phyloP scores from a whole-genome alignment of 805 yeast genomes.

The Candida pseudoglaebosa region DNA sequence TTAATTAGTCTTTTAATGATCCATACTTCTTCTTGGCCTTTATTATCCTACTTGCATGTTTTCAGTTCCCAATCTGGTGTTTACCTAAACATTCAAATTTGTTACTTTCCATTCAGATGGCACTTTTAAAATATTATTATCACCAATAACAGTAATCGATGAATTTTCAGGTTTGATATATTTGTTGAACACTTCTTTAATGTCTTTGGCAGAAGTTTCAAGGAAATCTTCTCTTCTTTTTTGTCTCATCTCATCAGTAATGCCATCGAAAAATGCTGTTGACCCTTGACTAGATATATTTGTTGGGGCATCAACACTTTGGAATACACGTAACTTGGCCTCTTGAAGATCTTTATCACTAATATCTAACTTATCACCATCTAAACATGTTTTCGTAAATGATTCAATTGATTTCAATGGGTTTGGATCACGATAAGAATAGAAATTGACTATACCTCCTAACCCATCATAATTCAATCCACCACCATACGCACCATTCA shows the following conservation, averaged over 20 bases:
- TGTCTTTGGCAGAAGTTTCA: slow-evolving; percentile 59
- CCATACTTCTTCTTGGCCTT: too few relatives aligned
- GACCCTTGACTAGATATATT: slow-evolving; percentile 78
- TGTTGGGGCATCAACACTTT: slow-evolving; percentile 84
- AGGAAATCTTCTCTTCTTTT: slow-evolving; percentile 70
- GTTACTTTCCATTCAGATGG: slow-evolving; percentile 16
- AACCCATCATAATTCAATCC: slow-evolving; percentile 82
- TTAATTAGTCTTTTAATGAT: too few relatives aligned
- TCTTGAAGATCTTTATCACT: slow-evolving; percentile 68
- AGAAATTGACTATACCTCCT: slow-evolving; percentile 76
- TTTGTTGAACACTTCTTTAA: slow-evolving; percentile 61
- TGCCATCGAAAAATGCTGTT: slow-evolving; percentile 58
- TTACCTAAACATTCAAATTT: slow-evolving; percentile 4
- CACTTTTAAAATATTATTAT: slow-evolving; percentile 23
- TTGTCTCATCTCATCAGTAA: slow-evolving; percentile 78
- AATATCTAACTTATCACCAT: slow-evolving; percentile 44
- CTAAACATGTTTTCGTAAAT: slow-evolving; percentile 49
- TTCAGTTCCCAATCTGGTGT: not conserved
- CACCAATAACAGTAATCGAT: slow-evolving; percentile 45
- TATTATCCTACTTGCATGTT: too few relatives aligned
- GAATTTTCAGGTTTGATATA: slow-evolving; percentile 36
- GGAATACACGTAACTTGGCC: slow-evolving; percentile 89
- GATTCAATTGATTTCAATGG: slow-evolving; percentile 65
- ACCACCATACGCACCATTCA: slow-evolving; percentile 98
- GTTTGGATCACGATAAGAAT: slow-evolving; percentile 93